Base-by-base conservation (phyloP, 768 basidiomycete species). In the Mycena vulgaris region DNA sequence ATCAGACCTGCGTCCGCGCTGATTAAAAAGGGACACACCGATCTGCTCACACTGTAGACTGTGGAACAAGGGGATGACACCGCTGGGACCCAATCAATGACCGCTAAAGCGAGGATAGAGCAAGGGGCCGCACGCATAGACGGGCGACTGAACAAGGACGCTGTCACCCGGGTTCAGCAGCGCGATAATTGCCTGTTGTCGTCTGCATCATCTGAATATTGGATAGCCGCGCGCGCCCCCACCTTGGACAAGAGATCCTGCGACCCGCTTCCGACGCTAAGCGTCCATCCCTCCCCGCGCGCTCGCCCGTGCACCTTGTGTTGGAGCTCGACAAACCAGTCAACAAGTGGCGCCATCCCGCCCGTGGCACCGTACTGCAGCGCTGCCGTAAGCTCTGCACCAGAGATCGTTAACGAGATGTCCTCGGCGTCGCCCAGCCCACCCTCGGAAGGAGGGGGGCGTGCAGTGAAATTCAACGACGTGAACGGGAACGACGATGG, bases 201-300 rank as follows among this genome's bases (percentile, higher is more conserved):
- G 68, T 39, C 58, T 53, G 39, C 14, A 30, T 57, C 23, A 51
- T 37, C 17, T 16, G 30, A 2, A 31, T 19, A 11, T 21, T 7
- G 17, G 4, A 28, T 27, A 31, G 52, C 1, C 25, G 35, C 42
- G 5, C 52, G 7, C 25, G n/a, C 14, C 17, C 83, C 5, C 61
- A 93, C 95, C 88, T 97, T 98, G 83, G 87, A 92, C 57, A 98
- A 89, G 72, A 95, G 78, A 83, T 98, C 96, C 80, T 98, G 97
- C 49, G 94, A 94, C 14, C 97, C 97, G 45, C 87, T 86, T 2
- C 96, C 95, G 13, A 98, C 82, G 47, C 89, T 90, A 13, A 96
- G 78, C 48, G 84, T 83, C 96, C 96, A 99, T 9, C 90, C 91
- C 73, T 89, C 89, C 2, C 84, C 86, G 48, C 75, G 78, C 56